These are phyloP conservation scores for Castanopsis chinensis DNA, from an alignment of 306 rosid species.

Conservation along the genomic window DNA sequence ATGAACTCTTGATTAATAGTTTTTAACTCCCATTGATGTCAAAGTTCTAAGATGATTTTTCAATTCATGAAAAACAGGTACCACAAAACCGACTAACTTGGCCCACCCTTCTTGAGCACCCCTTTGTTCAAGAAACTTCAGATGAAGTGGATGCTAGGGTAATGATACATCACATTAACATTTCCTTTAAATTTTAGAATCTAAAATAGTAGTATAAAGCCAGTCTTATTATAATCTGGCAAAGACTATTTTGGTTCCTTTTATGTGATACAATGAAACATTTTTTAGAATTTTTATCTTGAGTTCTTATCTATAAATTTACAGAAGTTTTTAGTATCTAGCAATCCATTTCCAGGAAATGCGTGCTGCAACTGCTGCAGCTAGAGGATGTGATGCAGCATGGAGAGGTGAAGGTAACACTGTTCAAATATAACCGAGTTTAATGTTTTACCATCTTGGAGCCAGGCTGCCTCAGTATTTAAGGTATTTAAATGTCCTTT, in stretches of 20 bases:
- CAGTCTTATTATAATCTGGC: conserved; percentile 1
- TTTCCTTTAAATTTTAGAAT: neutral
- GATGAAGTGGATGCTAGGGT: conserved; percentile 66
- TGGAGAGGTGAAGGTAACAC: conserved; percentile 55
- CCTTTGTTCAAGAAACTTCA: conserved; percentile 78
- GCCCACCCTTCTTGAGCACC: conserved; percentile 96
- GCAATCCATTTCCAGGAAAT: conserved; percentile 49
- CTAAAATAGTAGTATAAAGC: neutral
- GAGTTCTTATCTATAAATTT: neutral
- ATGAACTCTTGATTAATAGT: neutral
- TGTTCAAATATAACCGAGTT: conserved; percentile 39
- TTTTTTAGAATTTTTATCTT: neutral
- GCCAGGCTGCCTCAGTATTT: conserved; percentile 10
- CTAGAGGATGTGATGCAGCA: conserved; percentile 42
- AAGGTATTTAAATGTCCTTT: neutral
- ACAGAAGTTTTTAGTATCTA: neutral
- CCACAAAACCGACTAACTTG: conserved; percentile 94
- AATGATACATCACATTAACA: conserved; percentile 25
- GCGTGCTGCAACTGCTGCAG: conserved; percentile 40
- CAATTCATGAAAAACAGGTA: conserved; percentile 45
- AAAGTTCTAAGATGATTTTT: conserved; percentile 16
- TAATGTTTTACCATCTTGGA: conserved; percentile 32
- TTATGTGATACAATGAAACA: neutral
- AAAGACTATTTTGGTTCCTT: neutral
- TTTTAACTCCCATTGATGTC: conserved; percentile 18